Evolutionary conservation across 108 stramenopile genomes (phyloP), one percentile per base, ranked within the genome.

Genomic region (Pseudonitzschia multiseries): DNA sequence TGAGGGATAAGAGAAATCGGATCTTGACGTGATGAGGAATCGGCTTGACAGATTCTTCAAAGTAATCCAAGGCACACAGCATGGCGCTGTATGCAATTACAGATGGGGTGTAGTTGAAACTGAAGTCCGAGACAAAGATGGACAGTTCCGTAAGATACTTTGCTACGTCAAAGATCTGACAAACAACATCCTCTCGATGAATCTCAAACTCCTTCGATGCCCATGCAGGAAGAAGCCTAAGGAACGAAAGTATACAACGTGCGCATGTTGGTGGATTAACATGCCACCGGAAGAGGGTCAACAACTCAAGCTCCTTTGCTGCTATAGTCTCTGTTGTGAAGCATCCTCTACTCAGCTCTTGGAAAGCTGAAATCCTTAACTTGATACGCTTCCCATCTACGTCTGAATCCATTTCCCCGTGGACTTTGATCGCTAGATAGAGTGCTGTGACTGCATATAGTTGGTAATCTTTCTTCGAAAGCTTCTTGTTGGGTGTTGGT

Each of bases 391-490:
- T 60, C 26, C 78, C 73, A 32, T 81, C 61, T 21, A 50, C 28
- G 17, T 50, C 43, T 14, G 80, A 61, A 24, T 81, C 84, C 31
- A 72, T 74, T 74, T 87, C 86, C 12, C 81, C 87, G 59, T 89
- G 89, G 10, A 87, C 44, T 66, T 90, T 90, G 70, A 90, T 78
- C 22, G 89, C 86, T 18, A 86, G 83, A 57, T 84, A 90, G 60
- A 90, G 81, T 12, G 76, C 79, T 26, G 86, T 77, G 10, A 86
- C 81, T 40, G 89, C 89, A 51, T 84, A 32, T 4, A 90, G 75
- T 56, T 90, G 89, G 71, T 79, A 79, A 26, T 79, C 65, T 71
- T 75, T 57, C 54, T 74, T 31, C 22, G 68, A 31, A 62, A 72
- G 53, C 4, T 32, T 40, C 42, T 74, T 60, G 22, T 53, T 70